Base-by-base conservation (phyloP, 768 basidiomycete genomes). In the Xerocomellus chrysenteron region DNA sequence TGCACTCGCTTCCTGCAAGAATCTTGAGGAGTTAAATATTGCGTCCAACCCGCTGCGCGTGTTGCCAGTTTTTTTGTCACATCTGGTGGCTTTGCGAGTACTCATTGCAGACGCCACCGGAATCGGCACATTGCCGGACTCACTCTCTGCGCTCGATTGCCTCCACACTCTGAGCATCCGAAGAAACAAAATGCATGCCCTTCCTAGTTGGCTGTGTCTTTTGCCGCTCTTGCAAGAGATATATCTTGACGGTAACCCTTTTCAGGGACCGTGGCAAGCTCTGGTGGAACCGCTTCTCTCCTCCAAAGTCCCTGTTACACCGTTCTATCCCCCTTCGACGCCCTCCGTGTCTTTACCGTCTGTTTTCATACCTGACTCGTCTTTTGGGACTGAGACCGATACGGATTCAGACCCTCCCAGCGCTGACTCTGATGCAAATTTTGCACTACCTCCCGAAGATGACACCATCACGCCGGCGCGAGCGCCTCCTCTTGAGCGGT, bases 181-280 rank as follows among this genome's bases (percentile, higher is more conserved):
- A 45, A 78, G 89, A 66, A 99, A 99, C 74, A 88, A 88, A 69
- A 78, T 99, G 66, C 80, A 90, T 61, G 82, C 88, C 8, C 81
- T 98, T 17, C 95, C 97, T n/a, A 85, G 89, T 59, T 99, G 97
- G 96, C 80, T 99, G 45, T 93, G 92, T 70, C 82, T 92, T 30
- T 79, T 99, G n/a, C 82, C 86, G 19, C 80, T 81, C 32, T 77
- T 99, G 46, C 92, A 96, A 71, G 89, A 87, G 2, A 76, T 99
- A 4, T 88, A 88, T 61, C 84, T 99, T n/a, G 96, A 98, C 60
- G 89, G 87, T 17, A 99, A 99, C 70, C 94, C 95, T 9, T 98
- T 99, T 74, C 90, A 92, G 64, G 91, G 90, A 9, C 91, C 92
- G 1, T 97, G 94, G 92, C 86, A 88, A 67, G 86, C 90, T 33